These are phyloP conservation scores for Cymbidium sinense DNA, from an alignment of 106 monocot genomes.

Conservation along the genomic window DNA sequence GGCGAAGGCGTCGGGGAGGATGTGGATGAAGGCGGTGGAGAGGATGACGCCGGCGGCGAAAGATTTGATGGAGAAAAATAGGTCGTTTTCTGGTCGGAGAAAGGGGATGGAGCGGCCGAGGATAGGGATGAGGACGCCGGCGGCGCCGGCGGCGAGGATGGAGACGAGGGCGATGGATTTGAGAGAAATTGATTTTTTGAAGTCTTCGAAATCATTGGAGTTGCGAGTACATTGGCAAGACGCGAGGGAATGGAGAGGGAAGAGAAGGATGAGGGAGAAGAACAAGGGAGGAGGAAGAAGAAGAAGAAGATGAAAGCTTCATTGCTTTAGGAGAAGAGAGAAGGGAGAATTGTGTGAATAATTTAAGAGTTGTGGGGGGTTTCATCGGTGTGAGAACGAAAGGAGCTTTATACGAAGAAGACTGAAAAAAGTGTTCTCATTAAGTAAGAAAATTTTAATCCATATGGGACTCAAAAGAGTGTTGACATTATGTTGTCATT, in stretches of 20 bases:
- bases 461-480: not conserved
- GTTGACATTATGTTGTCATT: constrained; percentile 4
- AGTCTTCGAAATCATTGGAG: not conserved
- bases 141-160: constrained; percentile 40
- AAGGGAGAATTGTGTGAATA: not conserved
- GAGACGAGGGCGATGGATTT: constrained; percentile 56
- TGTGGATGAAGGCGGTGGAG: constrained; percentile 55
- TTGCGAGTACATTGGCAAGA: constrained; percentile 16
- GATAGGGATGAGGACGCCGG: constrained; percentile 46
- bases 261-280: constrained; percentile 11
- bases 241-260: not conserved
- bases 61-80: constrained; percentile 51
- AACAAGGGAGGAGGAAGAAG: constrained; percentile 2
- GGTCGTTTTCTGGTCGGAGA: constrained; percentile 32
- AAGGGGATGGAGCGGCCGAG: constrained; percentile 26
- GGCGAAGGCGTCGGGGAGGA: constrained; percentile 53
- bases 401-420: too few relatives aligned
- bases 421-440: too few relatives aligned
- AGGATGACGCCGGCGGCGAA: constrained; percentile 71
- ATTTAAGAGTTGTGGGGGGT: not conserved
- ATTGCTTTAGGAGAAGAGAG: not conserved
- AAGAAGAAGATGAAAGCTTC: not conserved
- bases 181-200: constrained; percentile 13
- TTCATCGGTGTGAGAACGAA: too few relatives aligned
- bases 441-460: too few relatives aligned